A percentile compares a stretch with the other conserved stretches of the same genome.
Evolutionary conservation across 192 early-diverging fungal genomes (phyloP).

Genomic region (Lobosporangium transversale): DNA sequence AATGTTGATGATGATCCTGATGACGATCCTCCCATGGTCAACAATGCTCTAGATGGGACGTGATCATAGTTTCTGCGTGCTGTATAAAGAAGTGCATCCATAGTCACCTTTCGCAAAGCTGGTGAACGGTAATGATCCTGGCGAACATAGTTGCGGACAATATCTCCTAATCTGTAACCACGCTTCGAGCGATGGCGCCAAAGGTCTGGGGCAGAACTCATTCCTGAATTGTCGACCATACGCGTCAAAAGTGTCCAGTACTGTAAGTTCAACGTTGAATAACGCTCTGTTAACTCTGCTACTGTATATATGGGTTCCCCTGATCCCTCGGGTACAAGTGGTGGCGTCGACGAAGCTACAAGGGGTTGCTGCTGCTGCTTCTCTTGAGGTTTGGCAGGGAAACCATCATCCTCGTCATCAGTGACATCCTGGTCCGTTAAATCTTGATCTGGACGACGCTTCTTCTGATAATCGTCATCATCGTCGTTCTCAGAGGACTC

Average conservation of each 20-base stretch:
- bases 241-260: conserved; percentile 67
- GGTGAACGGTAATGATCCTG: conserved; percentile 39
- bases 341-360: conserved; percentile 38
- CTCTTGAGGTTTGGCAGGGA: neutral
- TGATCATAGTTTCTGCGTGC: conserved; percentile 57
- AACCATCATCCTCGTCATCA: conserved; percentile 13
- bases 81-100: conserved; percentile 61
- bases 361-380: conserved; percentile 11
- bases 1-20: conserved; percentile 6
- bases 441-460: neutral
- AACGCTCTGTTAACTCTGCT: conserved; percentile 42
- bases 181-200: conserved; percentile 65
- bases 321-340: conserved; percentile 30
- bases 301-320: conserved; percentile 30
- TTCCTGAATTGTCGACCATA: conserved; percentile 60
- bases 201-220: conserved; percentile 60
- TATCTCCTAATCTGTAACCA: conserved; percentile 52
- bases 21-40: conserved; percentile 5
- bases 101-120: conserved; percentile 36
- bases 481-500: neutral
- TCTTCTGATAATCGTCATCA: conserved; percentile 13
- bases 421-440: neutral
- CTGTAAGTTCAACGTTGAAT: conserved; percentile 63
- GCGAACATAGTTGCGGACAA: conserved; percentile 57
- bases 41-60: conserved; percentile 28